Base-by-base conservation (phyloP, 2,329 filamentous ascomycete species). In the Spiromastix sp. region DNA sequence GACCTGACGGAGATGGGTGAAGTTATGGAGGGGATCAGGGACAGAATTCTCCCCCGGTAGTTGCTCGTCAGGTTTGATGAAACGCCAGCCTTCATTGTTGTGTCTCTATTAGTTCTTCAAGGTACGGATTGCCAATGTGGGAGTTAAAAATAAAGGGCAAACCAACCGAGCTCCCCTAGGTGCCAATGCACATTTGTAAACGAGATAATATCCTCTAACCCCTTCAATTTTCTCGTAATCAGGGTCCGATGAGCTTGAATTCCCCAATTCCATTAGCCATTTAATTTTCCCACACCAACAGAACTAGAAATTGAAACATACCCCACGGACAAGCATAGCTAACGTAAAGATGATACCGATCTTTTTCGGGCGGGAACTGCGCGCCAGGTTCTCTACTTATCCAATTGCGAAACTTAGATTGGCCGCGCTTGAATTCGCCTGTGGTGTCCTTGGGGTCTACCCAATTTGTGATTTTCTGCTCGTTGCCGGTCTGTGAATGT, bases 291-390 rank as follows among this genome's bases (percentile, higher is more conserved):
- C 10, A 15, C 25, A 18, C 18, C n/a, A 25, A 25, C 16, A n/a
- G 9, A 17, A 36, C 5, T 20, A 34, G 32, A 25, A 34, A 31
- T 30, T 8, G 26, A 3, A 22, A 51, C 61, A 39, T 51, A 71
- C 69, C 79, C 87, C 87, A 95, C 3, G 87, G 87, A 60, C 87
- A 95, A 5, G 87, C 87, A 61, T 93, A 94, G 51, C 81, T 89
- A 47, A 94, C 81, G 56, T 89, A 98, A 49, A 98, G 76, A 63
- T 98, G 91, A 59, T 98, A 98, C 37, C 91, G 74, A 35, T 74
- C 85, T 63, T 84, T 85, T 63, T 96, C 89, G 1, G 85, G 74
- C 4, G 85, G 82, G 48, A 86, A 95, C 57, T 79, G 64, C 4
- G 84, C 80, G 27, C 74, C 79, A 1, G 75, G 61, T 48, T 84